Evolutionary conservation across 139 green algal genomes (phyloP).

Genomic region (Pedinophyceae sp.): DNA sequence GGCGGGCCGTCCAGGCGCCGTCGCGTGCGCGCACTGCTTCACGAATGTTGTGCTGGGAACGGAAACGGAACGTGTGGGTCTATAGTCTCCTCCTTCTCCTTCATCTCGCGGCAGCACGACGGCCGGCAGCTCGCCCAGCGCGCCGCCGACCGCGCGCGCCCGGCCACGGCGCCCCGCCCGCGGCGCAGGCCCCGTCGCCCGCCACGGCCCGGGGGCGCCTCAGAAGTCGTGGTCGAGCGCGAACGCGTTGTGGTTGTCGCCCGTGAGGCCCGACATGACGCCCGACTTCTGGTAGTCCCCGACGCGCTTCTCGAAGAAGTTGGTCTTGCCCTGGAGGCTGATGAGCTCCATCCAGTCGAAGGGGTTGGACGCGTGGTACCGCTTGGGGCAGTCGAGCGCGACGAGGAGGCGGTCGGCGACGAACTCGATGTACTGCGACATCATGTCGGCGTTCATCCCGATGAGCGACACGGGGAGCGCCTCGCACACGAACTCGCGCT

Average conservation of each 20-base stretch:
- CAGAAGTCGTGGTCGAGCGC: conserved; percentile 75
- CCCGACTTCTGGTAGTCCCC: conserved; percentile 82
- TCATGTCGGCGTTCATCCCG: conserved; percentile 71
- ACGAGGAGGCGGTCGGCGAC: conserved; percentile 88
- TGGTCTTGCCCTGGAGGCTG: conserved; percentile 62
- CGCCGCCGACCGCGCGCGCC: too few species aligned
- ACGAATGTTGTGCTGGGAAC: too few species aligned
- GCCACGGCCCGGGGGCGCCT: too few species aligned
- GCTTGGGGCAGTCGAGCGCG: conserved; percentile 60
- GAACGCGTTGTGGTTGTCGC: conserved; percentile 27
- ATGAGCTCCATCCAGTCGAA: conserved; percentile 97
- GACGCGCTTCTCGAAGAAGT: conserved; percentile 94
- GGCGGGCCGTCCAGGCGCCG: too few species aligned
- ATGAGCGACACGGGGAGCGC: conserved; percentile 48
- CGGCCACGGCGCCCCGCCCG: too few species aligned
- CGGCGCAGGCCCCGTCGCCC: too few species aligned
- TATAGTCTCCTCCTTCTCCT: too few species aligned
- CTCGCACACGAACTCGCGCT: conserved; percentile 90
- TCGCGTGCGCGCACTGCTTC: too few species aligned
- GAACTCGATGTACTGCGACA: conserved; percentile 95
- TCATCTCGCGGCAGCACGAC: too few species aligned
- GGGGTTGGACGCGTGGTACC: conserved; percentile 66
- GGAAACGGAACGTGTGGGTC: too few species aligned
- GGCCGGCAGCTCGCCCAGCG: too few species aligned
- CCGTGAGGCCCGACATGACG: conserved; percentile 50